Base-by-base conservation (phyloP, 805 yeast genomes). In the Metschnikowia proteae region DNA sequence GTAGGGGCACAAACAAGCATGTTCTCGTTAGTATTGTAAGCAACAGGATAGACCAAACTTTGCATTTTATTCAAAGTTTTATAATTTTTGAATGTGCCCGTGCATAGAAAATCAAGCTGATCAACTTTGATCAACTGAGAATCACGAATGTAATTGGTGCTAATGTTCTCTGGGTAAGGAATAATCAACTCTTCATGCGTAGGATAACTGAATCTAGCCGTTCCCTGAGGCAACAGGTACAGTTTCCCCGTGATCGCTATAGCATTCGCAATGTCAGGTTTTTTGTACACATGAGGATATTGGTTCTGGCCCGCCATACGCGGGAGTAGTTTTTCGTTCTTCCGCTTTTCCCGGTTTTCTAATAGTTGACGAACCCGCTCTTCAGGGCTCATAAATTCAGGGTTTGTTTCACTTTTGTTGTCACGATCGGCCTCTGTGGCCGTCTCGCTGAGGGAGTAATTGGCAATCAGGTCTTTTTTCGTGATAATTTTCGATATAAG, bases 11-110 rank as follows among this genome's bases (percentile, higher is more conserved):
- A 57, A 7, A 57, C 60, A 4, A 57, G 46, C 96, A 94, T 88
- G 61, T 92, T 92, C 60, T 92, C 97, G 64, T 88, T 90, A 4
- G 97, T 86, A 47, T 86, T 82, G 64, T 92, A 94, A 0, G 96
- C 98, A 10, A 91, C 88, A 0, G 96, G 96, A 57, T 76, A 94
- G 1, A 92, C 95, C 52, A 94, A 73, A 13, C 96, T 85, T 67
- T 92, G 99, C 78, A 94, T 86, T 56, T 86, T 79, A 67, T 92
- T 92, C 56, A 92, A 73, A 0, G 86, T 78, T 49, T 79, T 74
- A 65, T 94, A 94, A 29, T 84, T 83, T 49, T 79, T 79, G 65
- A 94, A 94, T 0, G 97, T 90, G 0, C 92, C 88, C 52, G 78
- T 82, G 65, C 98, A 92, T 7, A 88, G 66, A 43, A 75, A 74